These are phyloP conservation scores for Apiospora hydei DNA, from an alignment of 2,329 filamentous ascomycete species.

Conservation along the genomic window DNA sequence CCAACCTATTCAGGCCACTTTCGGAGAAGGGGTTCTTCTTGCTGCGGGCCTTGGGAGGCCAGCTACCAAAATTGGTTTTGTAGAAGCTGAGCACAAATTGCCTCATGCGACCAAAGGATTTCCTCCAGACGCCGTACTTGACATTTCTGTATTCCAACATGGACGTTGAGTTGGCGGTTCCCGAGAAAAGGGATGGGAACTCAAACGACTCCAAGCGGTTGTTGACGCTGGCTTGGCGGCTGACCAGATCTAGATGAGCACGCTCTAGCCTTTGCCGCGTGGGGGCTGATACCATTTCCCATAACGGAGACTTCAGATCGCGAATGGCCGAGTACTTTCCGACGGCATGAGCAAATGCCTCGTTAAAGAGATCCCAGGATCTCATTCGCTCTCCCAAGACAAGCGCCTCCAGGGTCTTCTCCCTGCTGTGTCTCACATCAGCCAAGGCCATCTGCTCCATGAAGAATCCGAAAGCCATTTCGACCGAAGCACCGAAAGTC, in stretches of 20 bases:
- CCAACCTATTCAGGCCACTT: constrained; percentile 83
- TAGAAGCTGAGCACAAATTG: constrained; percentile 75
- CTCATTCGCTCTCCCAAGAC: constrained; percentile 90
- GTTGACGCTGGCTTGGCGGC: constrained; percentile 74
- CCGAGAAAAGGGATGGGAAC: constrained; percentile 88
- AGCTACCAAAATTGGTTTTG: constrained; percentile 67
- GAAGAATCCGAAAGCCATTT: constrained; percentile 75
- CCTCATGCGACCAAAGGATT: constrained; percentile 76
- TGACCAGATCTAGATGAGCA: constrained; percentile 79
- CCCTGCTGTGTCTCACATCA: constrained; percentile 81
- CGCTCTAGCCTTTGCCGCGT: constrained; percentile 84
- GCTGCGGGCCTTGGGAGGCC: constrained; percentile 90
- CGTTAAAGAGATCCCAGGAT: constrained; percentile 82
- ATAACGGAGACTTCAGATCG: constrained; percentile 72
- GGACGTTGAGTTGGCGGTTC: constrained; percentile 84
- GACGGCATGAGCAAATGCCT: constrained; percentile 89
- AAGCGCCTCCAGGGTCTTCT: constrained; percentile 89
- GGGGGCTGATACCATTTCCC: constrained; percentile 70
- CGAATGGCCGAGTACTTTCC: constrained; percentile 83
- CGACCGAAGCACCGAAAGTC: constrained; percentile 66
- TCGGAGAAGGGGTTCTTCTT: constrained; percentile 93
- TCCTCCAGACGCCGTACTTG: constrained; percentile 84
- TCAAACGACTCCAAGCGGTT: constrained; percentile 85
- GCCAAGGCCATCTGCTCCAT: constrained; percentile 78
- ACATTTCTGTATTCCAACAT: constrained; percentile 78